Evolutionary conservation across 495 filamentous ascomycete species (phyloP).

Genomic region (Penicillium egyptiacum): DNA sequence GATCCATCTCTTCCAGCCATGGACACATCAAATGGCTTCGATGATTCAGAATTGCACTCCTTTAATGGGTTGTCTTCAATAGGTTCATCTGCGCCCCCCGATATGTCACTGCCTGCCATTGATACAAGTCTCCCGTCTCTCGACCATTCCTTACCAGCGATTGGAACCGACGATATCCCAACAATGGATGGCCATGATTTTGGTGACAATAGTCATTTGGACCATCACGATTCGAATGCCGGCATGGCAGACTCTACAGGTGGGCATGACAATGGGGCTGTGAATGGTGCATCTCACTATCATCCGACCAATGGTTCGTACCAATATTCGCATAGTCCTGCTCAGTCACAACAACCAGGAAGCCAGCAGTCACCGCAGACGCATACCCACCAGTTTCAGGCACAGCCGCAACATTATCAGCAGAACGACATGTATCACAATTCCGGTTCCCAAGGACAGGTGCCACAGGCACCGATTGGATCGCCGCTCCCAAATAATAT

Average conservation of each 20-base stretch:
- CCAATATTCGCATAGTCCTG: conserved; percentile 28
- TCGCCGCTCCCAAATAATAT: conserved; percentile 40
- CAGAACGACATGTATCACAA: conserved; percentile 42
- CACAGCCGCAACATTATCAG: conserved; percentile 36
- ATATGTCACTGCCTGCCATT: conserved; percentile 41
- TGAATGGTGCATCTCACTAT: conserved; percentile 28
- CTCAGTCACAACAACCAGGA: conserved; percentile 21
- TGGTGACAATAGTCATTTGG: conserved; percentile 23
- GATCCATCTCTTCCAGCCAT: conserved; percentile 23
- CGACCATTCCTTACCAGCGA: conserved; percentile 40
- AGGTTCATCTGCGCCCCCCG: conserved; percentile 26
- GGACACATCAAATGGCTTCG: conserved; percentile 21
- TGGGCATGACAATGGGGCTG: conserved; percentile 33
- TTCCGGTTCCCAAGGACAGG: conserved; percentile 34
- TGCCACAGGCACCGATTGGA: conserved; percentile 47
- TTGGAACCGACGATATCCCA: conserved; percentile 35
- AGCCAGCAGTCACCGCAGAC: conserved; percentile 26
- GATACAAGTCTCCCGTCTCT: conserved; percentile 38
- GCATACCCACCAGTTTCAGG: conserved; percentile 30
- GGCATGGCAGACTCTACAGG: conserved; percentile 23
- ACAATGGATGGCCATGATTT: conserved; percentile 31
- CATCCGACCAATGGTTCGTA: conserved; percentile 37
- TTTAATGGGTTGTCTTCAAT: conserved; percentile 39
- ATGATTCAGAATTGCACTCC: conserved; percentile 33
- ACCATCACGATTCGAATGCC: conserved; percentile 19